phyloP scores from a whole-genome alignment of 2,329 filamentous ascomycete species.

The Penicillium hordei region DNA sequence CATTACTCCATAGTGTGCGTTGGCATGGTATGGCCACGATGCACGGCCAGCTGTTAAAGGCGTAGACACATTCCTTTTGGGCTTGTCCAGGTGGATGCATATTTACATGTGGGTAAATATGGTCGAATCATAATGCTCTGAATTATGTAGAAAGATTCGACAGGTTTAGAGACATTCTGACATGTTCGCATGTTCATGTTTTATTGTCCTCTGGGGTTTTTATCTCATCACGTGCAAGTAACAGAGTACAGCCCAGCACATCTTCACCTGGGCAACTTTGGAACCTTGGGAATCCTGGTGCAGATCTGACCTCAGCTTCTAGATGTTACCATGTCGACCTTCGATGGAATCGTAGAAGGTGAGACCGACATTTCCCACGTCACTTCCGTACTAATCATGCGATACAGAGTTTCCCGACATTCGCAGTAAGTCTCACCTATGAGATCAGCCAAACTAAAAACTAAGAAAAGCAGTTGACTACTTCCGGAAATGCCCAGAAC shows the following conservation, averaged over 20 bases:
- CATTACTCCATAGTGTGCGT: not conserved
- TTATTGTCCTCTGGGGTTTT: not conserved
- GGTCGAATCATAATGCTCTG: not conserved
- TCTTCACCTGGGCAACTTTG: not conserved
- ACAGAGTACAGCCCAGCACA: not conserved
- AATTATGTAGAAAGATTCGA: not conserved
- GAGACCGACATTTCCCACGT: conserved; percentile 1
- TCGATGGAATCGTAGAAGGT: conserved; percentile 35
- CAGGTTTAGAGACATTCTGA: not conserved
- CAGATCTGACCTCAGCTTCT: conserved; percentile 1
- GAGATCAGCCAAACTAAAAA: not conserved
- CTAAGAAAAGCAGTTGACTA: conserved; percentile 66
- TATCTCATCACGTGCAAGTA: conserved; percentile 7
- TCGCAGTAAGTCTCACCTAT: conserved; percentile 51
- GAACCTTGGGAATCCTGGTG: not conserved
- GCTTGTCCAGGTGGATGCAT: not conserved
- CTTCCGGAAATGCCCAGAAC: conserved; percentile 62
- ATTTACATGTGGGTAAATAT: not conserved
- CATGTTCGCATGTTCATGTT: not conserved
- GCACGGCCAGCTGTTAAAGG: conserved; percentile 5
- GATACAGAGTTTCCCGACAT: conserved; percentile 76
- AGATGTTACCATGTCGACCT: conserved; percentile 31
- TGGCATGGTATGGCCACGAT: conserved; percentile 11
- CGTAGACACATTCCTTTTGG: not conserved
- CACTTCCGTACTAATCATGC: not conserved